Evolutionary conservation across 2,329 filamentous ascomycete genomes (phyloP).

Genomic region (Hawksworthiomyces lignivorus): DNA sequence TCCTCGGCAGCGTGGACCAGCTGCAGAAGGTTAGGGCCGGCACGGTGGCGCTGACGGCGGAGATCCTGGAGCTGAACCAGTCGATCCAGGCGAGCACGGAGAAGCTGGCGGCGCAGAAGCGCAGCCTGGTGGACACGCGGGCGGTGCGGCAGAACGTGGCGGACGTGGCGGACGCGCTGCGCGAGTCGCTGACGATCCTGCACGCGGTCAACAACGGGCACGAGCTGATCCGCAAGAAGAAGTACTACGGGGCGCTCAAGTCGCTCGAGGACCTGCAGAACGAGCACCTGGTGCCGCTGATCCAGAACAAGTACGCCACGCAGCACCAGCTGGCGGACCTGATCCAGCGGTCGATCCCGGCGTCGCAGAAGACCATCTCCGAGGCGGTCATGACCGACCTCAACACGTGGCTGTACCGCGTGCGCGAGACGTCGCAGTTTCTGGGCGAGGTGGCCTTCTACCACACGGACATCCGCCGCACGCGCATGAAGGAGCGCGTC

Average conservation of each 20-base stretch:
- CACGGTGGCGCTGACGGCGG: constrained; percentile 77
- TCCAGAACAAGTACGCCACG: constrained; percentile 77
- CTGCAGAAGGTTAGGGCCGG: constrained; percentile 88
- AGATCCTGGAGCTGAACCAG: constrained; percentile 87
- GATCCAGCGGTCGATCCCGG: constrained; percentile 91
- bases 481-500: constrained; percentile 73
- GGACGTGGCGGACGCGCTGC: constrained; percentile 79
- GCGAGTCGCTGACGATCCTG: constrained; percentile 85
- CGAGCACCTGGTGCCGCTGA: constrained; percentile 70
- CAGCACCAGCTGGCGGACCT: constrained; percentile 92
- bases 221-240: constrained; percentile 84
- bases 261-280: constrained; percentile 94
- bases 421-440: constrained; percentile 93
- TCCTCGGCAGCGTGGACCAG: constrained; percentile 86
- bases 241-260: constrained; percentile 89
- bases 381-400: constrained; percentile 96
- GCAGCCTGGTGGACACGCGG: constrained; percentile 84
- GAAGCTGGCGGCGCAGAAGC: constrained; percentile 89
- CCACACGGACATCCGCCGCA: constrained; percentile 81
- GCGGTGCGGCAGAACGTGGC: constrained; percentile 92
- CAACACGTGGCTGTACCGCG: constrained; percentile 93
- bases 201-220: constrained; percentile 91
- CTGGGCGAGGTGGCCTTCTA: constrained; percentile 95
- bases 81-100: constrained; percentile 94
- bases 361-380: constrained; percentile 85